A percentile compares a stretch with the other conserved stretches of the same genome.
Conservation (phyloP, 2,329 filamentous ascomycete genomes). For the Apiospora arundinis region DNA sequence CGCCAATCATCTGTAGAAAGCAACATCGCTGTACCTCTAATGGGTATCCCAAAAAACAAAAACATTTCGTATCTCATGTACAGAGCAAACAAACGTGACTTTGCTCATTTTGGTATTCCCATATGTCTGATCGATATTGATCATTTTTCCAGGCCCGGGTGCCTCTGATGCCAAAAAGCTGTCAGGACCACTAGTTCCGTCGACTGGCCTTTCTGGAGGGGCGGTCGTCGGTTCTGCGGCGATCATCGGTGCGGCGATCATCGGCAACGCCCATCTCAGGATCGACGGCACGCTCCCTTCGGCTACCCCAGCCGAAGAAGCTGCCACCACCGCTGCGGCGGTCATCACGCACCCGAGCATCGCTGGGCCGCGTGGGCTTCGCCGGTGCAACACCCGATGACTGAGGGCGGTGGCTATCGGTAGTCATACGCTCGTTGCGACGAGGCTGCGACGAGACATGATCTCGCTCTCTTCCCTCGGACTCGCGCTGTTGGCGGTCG, state of each 20-base stretch:
- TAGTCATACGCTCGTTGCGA: conserved; percentile 20
- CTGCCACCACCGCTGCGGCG: conserved; percentile 32
- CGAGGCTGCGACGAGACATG: conserved; percentile 23
- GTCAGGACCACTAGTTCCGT: conserved; percentile 26
- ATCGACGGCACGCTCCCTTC: conserved; percentile 38
- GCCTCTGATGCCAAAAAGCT: not conserved
- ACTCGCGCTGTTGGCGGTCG: conserved; percentile 45
- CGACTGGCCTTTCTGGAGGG: conserved; percentile 27
- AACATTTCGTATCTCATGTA: conserved; percentile 8
- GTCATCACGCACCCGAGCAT: conserved; percentile 34
- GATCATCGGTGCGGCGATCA: not conserved
- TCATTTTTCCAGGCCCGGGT: not conserved
- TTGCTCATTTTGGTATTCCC: not conserved
- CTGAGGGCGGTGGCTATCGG: conserved; percentile 30
- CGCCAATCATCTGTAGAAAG: not conserved
- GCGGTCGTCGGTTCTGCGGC: conserved; percentile 22
- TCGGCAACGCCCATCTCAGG: conserved; percentile 34
- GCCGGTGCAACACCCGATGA: conserved; percentile 23
- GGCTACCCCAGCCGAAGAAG: conserved; percentile 38
- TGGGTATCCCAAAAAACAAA: not conserved
- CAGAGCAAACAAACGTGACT: not conserved
- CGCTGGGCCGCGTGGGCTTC: conserved; percentile 31
- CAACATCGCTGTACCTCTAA: conserved; percentile 1
- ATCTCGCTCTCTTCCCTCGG: conserved; percentile 24
- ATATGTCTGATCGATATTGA: not conserved